Base-by-base conservation (phyloP, 164 flowering plant species). In the Pachysandra terminalis region DNA sequence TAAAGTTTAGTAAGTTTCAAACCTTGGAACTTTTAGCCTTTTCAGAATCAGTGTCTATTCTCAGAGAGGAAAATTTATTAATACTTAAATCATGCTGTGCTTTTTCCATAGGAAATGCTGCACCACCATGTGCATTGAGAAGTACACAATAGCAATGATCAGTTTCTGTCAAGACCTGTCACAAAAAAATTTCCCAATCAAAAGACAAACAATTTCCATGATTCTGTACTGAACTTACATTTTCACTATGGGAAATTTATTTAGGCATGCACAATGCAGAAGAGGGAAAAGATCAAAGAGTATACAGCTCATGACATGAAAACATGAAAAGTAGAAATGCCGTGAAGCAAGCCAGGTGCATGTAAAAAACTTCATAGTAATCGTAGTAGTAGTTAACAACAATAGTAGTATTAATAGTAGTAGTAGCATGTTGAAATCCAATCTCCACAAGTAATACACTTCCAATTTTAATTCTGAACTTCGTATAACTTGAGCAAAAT, bases 81-180 rank as follows among this genome's bases (percentile, higher is more conserved):
- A 88, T 79, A 80, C 73, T 67, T 66, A 76, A 55, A 41, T 58
- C 81, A 63, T 64, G 66, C 40, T 56, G 41, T 68, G 67, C 68
- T 35, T 73, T 80, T 61, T 85, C 85, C 61, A 65, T 72, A 51
- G 98, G 97, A 84, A 93, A 93, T 75, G 95, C 98, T 58, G 96
- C 96, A 60, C 98, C 98, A 79, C 74, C 90, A 80, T 87, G 88
- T 53, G 99, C 97, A 84, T 96, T 93, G 52, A 96, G 92, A 73
- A 96, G 80, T 24, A 96, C 98, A 84, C 99, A 96, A 57, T 88
- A 96, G 82, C 99, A 91, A 68, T 93, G 98, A 69, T 96, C 97
- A 54, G 84, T 74, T 73, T 91, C 97, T 35, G 98, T 81, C 80
- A 96, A 80, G 55, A 96, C 97, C 99, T 95, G 83, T 32, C 70